Percentiles rank a stretch among this genome's conserved stretches.
phyloP scores from a whole-genome alignment of 495 filamentous ascomycete genomes.

The Penicillium silybi region DNA sequence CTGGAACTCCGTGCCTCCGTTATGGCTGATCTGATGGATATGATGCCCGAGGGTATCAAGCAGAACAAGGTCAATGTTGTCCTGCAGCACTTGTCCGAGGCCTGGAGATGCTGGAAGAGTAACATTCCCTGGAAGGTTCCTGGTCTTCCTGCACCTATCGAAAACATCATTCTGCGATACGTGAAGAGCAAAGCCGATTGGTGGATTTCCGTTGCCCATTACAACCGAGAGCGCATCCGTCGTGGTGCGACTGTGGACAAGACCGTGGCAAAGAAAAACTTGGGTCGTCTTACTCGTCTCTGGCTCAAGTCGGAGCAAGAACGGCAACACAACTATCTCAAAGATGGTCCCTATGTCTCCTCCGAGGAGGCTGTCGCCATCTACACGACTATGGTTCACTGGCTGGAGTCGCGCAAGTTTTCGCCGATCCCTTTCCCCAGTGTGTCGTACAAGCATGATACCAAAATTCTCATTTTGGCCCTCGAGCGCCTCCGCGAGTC shows the following conservation, averaged over 20 bases:
- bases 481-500: slow-evolving; percentile 92
- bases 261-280: slow-evolving; percentile 98
- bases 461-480: slow-evolving; percentile 96
- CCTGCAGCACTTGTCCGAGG: slow-evolving; percentile 93
- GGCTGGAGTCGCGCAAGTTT: slow-evolving; percentile 97
- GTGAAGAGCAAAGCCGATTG: slow-evolving; percentile 99
- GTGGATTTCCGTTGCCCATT: slow-evolving; percentile 99
- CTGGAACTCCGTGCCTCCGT: slow-evolving; percentile 96
- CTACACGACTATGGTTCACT: slow-evolving; percentile 98
- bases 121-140: slow-evolving; percentile 99
- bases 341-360: slow-evolving; percentile 97
- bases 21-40: slow-evolving; percentile 98
- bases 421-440: slow-evolving; percentile 98
- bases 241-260: slow-evolving; percentile 97
- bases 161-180: slow-evolving; percentile 97
- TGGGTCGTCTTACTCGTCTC: slow-evolving; percentile 87
- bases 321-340: slow-evolving; percentile 98
- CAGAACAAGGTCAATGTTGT: slow-evolving; percentile 99
- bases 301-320: slow-evolving; percentile 99
- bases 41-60: slow-evolving; percentile 99
- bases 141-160: slow-evolving; percentile 90
- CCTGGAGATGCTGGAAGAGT: slow-evolving; percentile 99
- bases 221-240: slow-evolving; percentile 95
- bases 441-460: slow-evolving; percentile 99
- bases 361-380: slow-evolving; percentile 98